These are phyloP conservation scores for Kurtzmaniella cleridarum DNA, from an alignment of 805 yeast genomes.

Conservation along the genomic window DNA sequence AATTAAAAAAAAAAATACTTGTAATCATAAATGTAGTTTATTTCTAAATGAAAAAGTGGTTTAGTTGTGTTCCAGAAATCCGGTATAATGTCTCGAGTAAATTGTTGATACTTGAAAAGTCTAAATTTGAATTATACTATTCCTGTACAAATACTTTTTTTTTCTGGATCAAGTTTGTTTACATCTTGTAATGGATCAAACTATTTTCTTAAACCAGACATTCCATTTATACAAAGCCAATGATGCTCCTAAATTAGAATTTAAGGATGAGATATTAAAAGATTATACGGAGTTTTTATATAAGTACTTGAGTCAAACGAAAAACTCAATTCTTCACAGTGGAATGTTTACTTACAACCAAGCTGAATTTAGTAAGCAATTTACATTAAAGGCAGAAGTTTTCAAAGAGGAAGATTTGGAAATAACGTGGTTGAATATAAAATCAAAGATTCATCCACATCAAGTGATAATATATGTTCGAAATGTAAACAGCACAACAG, in stretches of 20 bases:
- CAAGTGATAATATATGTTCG: conserved; percentile 9
- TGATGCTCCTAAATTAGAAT: conserved; percentile 2
- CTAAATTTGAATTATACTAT: too few species aligned
- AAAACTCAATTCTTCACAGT: conserved; percentile 4
- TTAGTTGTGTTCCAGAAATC: too few species aligned
- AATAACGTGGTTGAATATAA: conserved; percentile 5
- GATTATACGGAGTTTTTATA: conserved; percentile 9
- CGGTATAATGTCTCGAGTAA: too few species aligned
- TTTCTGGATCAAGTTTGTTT: too few species aligned
- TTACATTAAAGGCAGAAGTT: conserved; percentile 5
- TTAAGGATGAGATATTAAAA: conserved; percentile 1
- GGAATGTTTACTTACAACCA: conserved; percentile 5
- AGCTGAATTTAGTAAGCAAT: conserved; percentile 8
- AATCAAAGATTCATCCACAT: conserved; percentile 5
- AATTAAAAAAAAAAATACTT: too few species aligned
- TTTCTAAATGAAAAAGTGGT: too few species aligned
- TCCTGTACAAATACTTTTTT: too few species aligned
- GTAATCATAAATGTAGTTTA: too few species aligned
- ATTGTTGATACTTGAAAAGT: too few species aligned
- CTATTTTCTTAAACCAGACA: conserved; percentile 12
- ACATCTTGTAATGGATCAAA: neutral
- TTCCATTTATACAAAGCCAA: conserved; percentile 14
- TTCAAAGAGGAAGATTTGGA: conserved; percentile 3
- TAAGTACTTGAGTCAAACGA: conserved; percentile 4
- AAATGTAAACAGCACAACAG: neutral